Percentiles rank a stretch among this genome's conserved stretches.
Conservation (phyloP, 768 basidiomycete species). For the Phaeotremella skinneri region DNA sequence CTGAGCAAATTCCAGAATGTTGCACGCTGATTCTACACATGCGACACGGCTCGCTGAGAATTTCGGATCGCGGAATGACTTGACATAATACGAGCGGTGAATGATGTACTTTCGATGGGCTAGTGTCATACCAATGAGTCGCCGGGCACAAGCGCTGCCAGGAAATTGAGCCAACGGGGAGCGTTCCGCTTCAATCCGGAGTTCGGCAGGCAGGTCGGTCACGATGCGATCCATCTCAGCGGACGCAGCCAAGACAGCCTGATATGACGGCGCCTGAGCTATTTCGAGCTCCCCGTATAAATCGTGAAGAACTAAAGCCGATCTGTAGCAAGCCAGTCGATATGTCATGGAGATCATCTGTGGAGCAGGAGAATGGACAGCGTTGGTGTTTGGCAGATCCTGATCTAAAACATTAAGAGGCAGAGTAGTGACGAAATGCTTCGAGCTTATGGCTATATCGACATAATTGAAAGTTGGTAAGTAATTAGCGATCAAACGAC, state of each 20-base stretch:
- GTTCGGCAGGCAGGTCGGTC: background rate
- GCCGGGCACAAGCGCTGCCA: background rate
- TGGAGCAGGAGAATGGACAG: background rate
- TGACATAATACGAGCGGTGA: constrained; percentile 2
- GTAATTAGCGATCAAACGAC: too few species aligned
- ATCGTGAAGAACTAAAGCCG: background rate
- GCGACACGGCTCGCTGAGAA: background rate
- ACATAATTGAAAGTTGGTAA: too few species aligned
- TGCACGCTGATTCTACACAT: background rate
- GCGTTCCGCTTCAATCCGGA: background rate
- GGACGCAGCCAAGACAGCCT: background rate
- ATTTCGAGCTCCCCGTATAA: background rate
- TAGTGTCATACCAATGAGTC: constrained; percentile 3
- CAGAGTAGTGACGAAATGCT: too few species aligned
- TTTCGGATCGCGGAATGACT: background rate
- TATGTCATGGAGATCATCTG: too few species aligned
- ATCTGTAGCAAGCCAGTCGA: constrained; percentile 7
- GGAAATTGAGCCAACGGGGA: too few species aligned
- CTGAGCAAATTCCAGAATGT: background rate
- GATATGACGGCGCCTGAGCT: background rate
- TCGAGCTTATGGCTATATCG: too few species aligned
- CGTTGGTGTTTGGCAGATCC: background rate
- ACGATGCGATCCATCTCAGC: background rate
- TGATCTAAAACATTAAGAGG: too few species aligned
- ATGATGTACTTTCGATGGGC: constrained; percentile 4